Evolutionary conservation across 2,329 filamentous ascomycete species (phyloP), one percentile per base, ranked within the genome.

Genomic region (Pseudopyricularia javanii): DNA sequence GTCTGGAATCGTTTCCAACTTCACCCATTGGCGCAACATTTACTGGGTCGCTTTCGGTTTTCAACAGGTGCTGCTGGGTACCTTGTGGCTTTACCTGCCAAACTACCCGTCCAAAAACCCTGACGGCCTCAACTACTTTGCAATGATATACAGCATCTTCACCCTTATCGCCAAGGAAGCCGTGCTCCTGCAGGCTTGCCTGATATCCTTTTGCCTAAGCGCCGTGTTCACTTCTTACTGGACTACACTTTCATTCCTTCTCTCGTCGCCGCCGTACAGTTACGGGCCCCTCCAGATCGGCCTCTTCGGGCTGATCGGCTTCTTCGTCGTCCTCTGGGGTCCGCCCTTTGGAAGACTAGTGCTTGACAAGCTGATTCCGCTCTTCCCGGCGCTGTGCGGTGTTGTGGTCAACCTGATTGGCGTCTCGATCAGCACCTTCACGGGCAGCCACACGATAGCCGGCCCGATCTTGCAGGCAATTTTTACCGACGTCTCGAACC

Each of bases 101-200:
- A 86, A 91, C 63, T 93, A 93, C 58, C 88, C 87, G 0, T 76
- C 79, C 2, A 85, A 85, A 4, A 91, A 90, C 61, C 81, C 80
- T 0, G 79, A 80, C 32, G 28, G 11, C 0, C 66, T 85, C 14
- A 79, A 79, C 55, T 91, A 91, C 63, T 75, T 80, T 56, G 68
- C 70, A 1, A 80, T 87, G 56, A 71, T 91, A 3, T 76, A 73
- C 64, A 79, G 75, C 30, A 88, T 91, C 24, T 61, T 81, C 2
- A 66, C 74, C 26, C 79, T 91, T 66, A 68, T 87, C 43, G 67
- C 78, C 49, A 78, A 74, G 4, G 75, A 90, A 49, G 85, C 88
- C 0, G 68, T 86, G 1, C 74, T 93, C 0, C 75, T 86, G 0
- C 86, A 91, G 63, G 77, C 82, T 0, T 83, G 83, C 48, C 63